Evolutionary conservation across 768 basidiomycete species (phyloP).

Genomic region (Boletales sp.): DNA sequence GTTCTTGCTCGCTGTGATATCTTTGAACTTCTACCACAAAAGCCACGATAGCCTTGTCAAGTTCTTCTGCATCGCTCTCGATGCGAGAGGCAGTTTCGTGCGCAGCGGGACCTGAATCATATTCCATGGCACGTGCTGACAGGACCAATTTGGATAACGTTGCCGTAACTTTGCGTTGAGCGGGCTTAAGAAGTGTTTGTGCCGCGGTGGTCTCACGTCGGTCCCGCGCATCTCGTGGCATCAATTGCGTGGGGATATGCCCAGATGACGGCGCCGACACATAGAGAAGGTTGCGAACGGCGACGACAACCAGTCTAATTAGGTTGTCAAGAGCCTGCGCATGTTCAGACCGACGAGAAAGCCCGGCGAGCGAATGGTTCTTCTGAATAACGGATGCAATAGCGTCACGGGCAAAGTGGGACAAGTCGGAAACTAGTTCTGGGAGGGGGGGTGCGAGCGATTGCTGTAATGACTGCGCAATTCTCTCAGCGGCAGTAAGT

Average conservation of each 20-base stretch:
- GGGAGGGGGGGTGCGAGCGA: constrained; percentile 55
- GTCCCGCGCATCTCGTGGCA: constrained; percentile 49
- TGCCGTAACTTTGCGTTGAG: constrained; percentile 82
- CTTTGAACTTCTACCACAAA: constrained; percentile 72
- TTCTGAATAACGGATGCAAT: constrained; percentile 59
- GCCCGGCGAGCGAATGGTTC: constrained; percentile 48
- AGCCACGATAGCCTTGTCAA: constrained; percentile 64
- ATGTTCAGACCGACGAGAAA: constrained; percentile 49
- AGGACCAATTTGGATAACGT: constrained; percentile 88
- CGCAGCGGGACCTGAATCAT: constrained; percentile 63
- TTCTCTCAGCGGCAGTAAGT: constrained; percentile 63
- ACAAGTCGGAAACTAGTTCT: constrained; percentile 58
- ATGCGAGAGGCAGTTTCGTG: constrained; percentile 66
- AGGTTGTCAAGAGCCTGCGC: constrained; percentile 58
- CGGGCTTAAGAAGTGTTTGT: constrained; percentile 67
- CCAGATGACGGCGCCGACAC: constrained; percentile 55
- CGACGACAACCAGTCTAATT: constrained; percentile 59
- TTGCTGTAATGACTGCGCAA: constrained; percentile 64
- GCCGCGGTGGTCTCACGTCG: constrained; percentile 40
- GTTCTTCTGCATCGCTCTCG: constrained; percentile 71
- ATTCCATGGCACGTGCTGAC: constrained; percentile 85
- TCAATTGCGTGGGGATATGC: constrained; percentile 56
- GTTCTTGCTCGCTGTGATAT: constrained; percentile 36
- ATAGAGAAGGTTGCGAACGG: constrained; percentile 78
- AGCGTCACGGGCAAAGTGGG: constrained; percentile 51